Evolutionary conservation across 1,284 basidiomycete species (phyloP).

Genomic region (Rhodofomes roseus): DNA sequence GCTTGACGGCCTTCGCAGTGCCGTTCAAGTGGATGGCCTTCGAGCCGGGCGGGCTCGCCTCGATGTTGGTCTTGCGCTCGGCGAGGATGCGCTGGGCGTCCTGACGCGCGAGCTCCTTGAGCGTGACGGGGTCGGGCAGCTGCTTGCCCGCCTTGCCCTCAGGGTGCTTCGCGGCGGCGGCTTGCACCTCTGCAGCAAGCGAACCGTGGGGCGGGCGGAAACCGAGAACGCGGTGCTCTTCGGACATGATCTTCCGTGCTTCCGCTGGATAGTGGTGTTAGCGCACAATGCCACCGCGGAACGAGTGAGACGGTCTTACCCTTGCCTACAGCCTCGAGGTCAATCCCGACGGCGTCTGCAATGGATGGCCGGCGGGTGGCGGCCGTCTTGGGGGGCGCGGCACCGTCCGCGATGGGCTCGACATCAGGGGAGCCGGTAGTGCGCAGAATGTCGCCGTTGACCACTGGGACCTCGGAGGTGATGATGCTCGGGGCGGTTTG

Average conservation of each 20-base stretch:
- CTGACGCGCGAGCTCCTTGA: slow-evolving; percentile 26
- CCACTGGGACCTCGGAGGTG: slow-evolving; percentile 21
- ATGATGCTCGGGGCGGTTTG: slow-evolving; percentile 5
- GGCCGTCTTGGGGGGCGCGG: slow-evolving; percentile 5
- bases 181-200: slow-evolving; percentile 35
- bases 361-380: slow-evolving; percentile 6
- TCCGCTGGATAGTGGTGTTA: slow-evolving; percentile 18
- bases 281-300: not conserved
- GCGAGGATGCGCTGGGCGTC: slow-evolving; percentile 26
- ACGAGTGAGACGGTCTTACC: slow-evolving; percentile 11
- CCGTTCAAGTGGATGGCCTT: slow-evolving; percentile 8
- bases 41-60: slow-evolving; percentile 3
- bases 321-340: slow-evolving; percentile 24
- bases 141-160: slow-evolving; percentile 17
- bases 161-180: slow-evolving; percentile 32
- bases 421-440: slow-evolving; percentile 9
- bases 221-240: slow-evolving; percentile 35
- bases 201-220: slow-evolving; percentile 36
- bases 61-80: slow-evolving; percentile 19
- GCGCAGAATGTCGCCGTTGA: slow-evolving; percentile 19
- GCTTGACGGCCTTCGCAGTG: not conserved
- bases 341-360: slow-evolving; percentile 24
- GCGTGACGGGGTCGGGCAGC: slow-evolving; percentile 17
- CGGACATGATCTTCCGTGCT: slow-evolving; percentile 34
- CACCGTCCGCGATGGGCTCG: not conserved